These are phyloP conservation scores for Colletotrichum incanum DNA, from an alignment of 2,329 filamentous ascomycete genomes.

Conservation along the genomic window DNA sequence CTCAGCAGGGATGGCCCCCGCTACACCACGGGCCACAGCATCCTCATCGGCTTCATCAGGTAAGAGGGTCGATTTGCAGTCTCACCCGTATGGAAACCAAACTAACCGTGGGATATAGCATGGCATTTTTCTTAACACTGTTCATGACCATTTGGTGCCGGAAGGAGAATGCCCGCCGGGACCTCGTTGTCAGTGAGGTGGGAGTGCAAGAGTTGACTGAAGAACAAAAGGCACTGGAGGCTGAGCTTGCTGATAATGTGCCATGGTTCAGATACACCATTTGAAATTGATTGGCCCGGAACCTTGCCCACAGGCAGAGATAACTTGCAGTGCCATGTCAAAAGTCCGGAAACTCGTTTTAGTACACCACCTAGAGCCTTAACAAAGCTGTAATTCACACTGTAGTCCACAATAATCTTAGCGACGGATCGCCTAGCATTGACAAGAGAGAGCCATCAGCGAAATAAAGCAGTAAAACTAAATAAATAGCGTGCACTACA, in stretches of 20 bases:
- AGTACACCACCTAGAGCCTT: too few relatives aligned
- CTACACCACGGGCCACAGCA: constrained; percentile 62
- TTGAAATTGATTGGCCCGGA: constrained; percentile 8
- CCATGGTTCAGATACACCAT: constrained; percentile 52
- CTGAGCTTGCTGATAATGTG: constrained; percentile 51
- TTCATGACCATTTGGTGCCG: constrained; percentile 53
- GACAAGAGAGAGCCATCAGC: too few relatives aligned
- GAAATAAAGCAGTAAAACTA: too few relatives aligned
- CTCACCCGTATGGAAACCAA: constrained; percentile 16
- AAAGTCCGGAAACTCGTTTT: too few relatives aligned
- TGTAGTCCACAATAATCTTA: too few relatives aligned
- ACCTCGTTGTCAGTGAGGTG: constrained; percentile 43
- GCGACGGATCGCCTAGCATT: too few relatives aligned
- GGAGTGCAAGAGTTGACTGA: constrained; percentile 46
- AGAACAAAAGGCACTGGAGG: constrained; percentile 50
- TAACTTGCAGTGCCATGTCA: too few relatives aligned
- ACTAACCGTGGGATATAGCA: constrained; percentile 36
- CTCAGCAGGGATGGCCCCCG: constrained; percentile 57
- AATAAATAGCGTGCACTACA: too few relatives aligned
- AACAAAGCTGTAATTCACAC: too few relatives aligned
- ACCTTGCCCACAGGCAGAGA: rapidly evolving
- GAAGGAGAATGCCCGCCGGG: constrained; percentile 51
- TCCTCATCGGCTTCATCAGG: constrained; percentile 56
- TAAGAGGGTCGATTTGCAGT: background rate
- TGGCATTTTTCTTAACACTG: constrained; percentile 52